Evolutionary conservation across 2,329 filamentous ascomycete species (phyloP).

Genomic region (Sordariomycetes sp.): DNA sequence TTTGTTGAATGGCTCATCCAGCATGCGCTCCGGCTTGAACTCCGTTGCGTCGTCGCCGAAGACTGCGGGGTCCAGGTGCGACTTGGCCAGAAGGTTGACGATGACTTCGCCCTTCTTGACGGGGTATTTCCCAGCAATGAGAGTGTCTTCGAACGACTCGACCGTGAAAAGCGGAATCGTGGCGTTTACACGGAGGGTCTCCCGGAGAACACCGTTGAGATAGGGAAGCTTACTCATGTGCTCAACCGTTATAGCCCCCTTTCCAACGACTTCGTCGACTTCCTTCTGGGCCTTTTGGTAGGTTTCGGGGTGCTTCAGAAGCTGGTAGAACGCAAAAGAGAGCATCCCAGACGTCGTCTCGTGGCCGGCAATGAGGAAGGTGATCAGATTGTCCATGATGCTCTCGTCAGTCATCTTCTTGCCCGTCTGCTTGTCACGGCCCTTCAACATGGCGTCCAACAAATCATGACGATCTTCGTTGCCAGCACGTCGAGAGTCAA

Average conservation of each 20-base stretch:
- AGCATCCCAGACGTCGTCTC: slow-evolving; percentile 57
- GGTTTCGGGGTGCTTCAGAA: slow-evolving; percentile 47
- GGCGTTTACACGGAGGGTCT: slow-evolving; percentile 28
- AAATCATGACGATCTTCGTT: slow-evolving; percentile 51
- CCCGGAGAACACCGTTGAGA: slow-evolving; percentile 51
- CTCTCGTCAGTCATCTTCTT: slow-evolving; percentile 46
- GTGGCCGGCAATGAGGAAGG: slow-evolving; percentile 58
- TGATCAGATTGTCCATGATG: slow-evolving; percentile 60
- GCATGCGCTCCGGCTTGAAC: slow-evolving; percentile 54
- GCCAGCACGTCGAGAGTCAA: slow-evolving; percentile 43
- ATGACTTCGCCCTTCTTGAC: slow-evolving; percentile 35
- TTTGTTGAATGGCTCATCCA: slow-evolving; percentile 38
- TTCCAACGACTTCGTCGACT: slow-evolving; percentile 50
- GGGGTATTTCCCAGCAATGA: slow-evolving; percentile 44
- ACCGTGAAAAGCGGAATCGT: slow-evolving; percentile 16
- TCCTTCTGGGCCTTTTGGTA: slow-evolving; percentile 51
- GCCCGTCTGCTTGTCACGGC: slow-evolving; percentile 55
- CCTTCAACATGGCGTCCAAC: slow-evolving; percentile 56
- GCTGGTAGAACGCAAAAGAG: slow-evolving; percentile 51
- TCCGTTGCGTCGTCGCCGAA: slow-evolving; percentile 40
- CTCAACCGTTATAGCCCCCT: slow-evolving; percentile 42
- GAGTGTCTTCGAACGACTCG: slow-evolving; percentile 26
- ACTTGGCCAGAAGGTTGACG: slow-evolving; percentile 31
- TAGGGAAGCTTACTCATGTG: slow-evolving; percentile 56
- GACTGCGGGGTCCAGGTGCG: slow-evolving; percentile 46